Base-by-base conservation (phyloP, 331 rosid genomes). In the Rosa hybrid region DNA sequence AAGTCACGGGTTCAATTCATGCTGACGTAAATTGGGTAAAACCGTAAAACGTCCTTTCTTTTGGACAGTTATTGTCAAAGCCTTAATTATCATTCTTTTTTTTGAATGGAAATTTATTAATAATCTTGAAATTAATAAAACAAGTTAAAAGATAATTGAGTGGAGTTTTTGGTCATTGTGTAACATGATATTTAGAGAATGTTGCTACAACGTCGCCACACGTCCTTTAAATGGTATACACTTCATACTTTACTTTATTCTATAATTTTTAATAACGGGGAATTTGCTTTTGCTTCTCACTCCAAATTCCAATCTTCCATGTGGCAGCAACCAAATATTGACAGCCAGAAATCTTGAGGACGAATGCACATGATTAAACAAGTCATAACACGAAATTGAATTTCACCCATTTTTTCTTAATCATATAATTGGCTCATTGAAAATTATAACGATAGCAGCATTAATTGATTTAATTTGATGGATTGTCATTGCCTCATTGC, bases 91-190 rank as follows among this genome's bases (percentile, higher is more conserved):
- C 27, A 59, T 59, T 30, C 34, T 30, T 27, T 27, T 27, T 27
- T 27, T 30, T 1, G 2, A 30, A 30, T 30, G 34, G 34, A 30
- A 30, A 30, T 30, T 30, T 30, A 30, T 30, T 30, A 30, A 30
- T 30, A 30, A n/a, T 23, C 6, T 62, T 62, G 68, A 62, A 60
- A 8, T 23, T 60, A 27, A 30, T 2, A 13, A 64, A 63, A 63
- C 7, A 12, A 25, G 11, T 13, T 63, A 4, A 13, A 12, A 60
- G 27, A 41, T 23, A 50, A 72, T 45, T 41, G 5, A 1, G 3
- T 46, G 57, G 51, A n/a, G 16, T 2, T 71, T 23, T 46, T n/a
- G 68, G 42, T 12, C 63, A 56, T 75, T 75, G 42, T 60, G 79
- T 9, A 60, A 44, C 39, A 21, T 23, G 67, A 60, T 21, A 60